These are phyloP conservation scores for Colletotrichum shisoi DNA, from an alignment of 2,329 filamentous ascomycete genomes.

Conservation along the genomic window DNA sequence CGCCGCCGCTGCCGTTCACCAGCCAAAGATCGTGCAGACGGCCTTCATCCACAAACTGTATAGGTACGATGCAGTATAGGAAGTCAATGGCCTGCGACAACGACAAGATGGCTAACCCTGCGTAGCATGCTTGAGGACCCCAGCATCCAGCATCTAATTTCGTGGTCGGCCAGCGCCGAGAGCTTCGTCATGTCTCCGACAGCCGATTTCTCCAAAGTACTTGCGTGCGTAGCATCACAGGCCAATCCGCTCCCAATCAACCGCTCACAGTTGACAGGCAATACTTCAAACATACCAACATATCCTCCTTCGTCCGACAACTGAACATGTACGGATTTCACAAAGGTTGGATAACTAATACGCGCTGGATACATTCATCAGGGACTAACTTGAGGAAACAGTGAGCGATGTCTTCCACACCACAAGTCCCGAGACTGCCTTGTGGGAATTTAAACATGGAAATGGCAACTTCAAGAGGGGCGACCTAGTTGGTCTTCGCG, in stretches of 20 bases:
- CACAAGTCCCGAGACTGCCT: conserved; percentile 86
- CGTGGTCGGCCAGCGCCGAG: conserved; percentile 91
- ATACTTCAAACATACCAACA: conserved; percentile 99
- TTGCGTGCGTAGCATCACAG: conserved; percentile 74
- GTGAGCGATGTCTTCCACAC: conserved; percentile 99
- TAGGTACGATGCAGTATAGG: conserved; percentile 69
- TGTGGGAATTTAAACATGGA: conserved; percentile 99
- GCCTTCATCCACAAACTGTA: conserved; percentile 99
- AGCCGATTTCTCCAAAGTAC: conserved; percentile 95
- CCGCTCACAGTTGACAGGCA: conserved; percentile 63
- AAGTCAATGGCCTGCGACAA: conserved; percentile 2
- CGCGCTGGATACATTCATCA: background rate
- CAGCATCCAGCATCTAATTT: conserved; percentile 92
- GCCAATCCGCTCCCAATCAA: background rate
- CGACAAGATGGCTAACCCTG: conserved; percentile 19
- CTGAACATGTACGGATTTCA: conserved; percentile 99
- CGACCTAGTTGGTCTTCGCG: conserved; percentile 86
- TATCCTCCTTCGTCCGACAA: conserved; percentile 96
- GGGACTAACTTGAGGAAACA: conserved; percentile 52
- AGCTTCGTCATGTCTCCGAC: conserved; percentile 99
- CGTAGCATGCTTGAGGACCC: conserved; percentile 94
- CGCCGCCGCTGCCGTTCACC: conserved; percentile 80
- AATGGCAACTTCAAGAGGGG: conserved; percentile 97
- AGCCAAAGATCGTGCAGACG: conserved; percentile 97
- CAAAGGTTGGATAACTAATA: conserved; percentile 71